Percentiles rank a stretch among this genome's conserved stretches.
phyloP scores from a whole-genome alignment of 2,329 filamentous ascomycete genomes.

The Fusarium sp. region DNA sequence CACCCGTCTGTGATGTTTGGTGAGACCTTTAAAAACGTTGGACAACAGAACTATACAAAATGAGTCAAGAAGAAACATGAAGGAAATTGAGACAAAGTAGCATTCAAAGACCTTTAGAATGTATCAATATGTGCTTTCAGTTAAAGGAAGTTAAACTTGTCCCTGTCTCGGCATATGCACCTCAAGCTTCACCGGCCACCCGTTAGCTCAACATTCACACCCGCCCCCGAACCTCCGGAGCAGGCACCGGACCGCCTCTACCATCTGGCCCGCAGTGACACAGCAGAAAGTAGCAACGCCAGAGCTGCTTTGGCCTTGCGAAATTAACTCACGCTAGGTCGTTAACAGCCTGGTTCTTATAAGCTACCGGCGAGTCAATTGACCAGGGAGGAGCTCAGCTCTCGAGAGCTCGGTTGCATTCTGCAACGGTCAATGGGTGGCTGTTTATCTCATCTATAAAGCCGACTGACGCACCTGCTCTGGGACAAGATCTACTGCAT shows the following conservation, averaged over 20 bases:
- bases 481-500: background rate
- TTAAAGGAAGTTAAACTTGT: background rate
- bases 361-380: conserved; percentile 10
- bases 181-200: conserved; percentile 18
- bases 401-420: conserved; percentile 10
- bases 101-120: fast-evolving
- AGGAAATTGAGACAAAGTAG: background rate
- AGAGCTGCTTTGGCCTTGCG: conserved; percentile 18
- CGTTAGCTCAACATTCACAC: conserved; percentile 24
- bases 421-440: conserved; percentile 1
- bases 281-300: conserved; percentile 4
- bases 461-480: conserved; percentile 7
- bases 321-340: conserved; percentile 40
- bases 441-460: conserved; percentile 31
- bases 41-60: background rate
- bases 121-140: too few species aligned
- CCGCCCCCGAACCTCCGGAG: conserved; percentile 29
- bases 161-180: too few species aligned
- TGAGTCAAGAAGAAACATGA: fast-evolving
- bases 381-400: background rate
- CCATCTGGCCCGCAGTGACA: conserved; percentile 11
- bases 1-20: background rate
- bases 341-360: conserved; percentile 13
- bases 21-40: background rate
- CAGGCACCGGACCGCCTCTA: conserved; percentile 12